These are phyloP conservation scores for Moricandia moricandioides DNA, from an alignment of 345 rosid species.

Conservation along the genomic window DNA sequence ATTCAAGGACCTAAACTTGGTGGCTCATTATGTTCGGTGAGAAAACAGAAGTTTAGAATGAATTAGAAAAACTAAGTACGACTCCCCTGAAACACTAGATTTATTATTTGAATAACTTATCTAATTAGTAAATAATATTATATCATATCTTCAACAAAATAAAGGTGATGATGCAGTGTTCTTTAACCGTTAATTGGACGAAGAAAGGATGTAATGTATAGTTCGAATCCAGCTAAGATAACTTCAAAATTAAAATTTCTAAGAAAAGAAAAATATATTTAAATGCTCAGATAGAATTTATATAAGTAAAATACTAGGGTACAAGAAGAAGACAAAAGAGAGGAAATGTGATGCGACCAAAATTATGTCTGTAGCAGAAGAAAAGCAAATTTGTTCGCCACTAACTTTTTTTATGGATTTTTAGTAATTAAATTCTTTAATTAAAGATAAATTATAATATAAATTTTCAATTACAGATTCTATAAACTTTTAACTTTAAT, in stretches of 20 bases:
- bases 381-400: constrained; percentile 11
- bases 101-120: no score
- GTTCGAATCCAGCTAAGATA: not conserved
- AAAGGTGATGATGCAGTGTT: not conserved
- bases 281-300: not conserved
- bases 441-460: no score
- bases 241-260: not conserved
- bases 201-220: not conserved
- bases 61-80: not conserved
- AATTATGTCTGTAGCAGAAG: not conserved
- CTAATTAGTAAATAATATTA: not conserved
- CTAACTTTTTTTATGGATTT: not conserved
- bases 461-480: no score
- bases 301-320: not conserved
- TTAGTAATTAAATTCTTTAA: no score
- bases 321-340: not conserved
- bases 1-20: constrained; percentile 3
- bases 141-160: constrained; percentile 7
- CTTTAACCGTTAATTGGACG: not conserved
- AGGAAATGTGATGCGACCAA: not conserved
- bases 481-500: no score
- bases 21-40: constrained; percentile 6
- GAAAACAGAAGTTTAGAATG: not conserved
- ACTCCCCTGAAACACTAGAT: not conserved
- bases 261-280: not conserved